Conservation (phyloP, 192 early-diverging fungal genomes). For the Coemansia sp. region DNA sequence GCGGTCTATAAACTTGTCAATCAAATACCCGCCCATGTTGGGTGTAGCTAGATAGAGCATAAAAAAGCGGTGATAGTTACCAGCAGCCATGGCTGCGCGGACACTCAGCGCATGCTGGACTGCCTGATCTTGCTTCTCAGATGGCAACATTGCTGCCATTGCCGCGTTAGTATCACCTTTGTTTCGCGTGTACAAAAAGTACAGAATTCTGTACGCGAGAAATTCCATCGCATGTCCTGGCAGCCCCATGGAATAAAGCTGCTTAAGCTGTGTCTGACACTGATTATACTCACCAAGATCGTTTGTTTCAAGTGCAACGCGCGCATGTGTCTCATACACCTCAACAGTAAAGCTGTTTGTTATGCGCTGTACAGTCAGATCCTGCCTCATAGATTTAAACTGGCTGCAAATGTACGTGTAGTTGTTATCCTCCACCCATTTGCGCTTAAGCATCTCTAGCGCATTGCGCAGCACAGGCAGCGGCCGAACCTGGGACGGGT, state of each 20-base stretch:
- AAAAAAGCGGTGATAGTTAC: constrained; percentile 89
- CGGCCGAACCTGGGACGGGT: constrained; percentile 93
- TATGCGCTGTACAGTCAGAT: constrained; percentile 94
- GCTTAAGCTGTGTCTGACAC: constrained; percentile 92
- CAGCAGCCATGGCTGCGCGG: constrained; percentile 72
- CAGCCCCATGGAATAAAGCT: constrained; percentile 73
- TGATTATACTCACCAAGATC: constrained; percentile 99
- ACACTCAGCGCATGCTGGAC: constrained; percentile 85
- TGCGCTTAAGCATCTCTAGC: constrained; percentile 69
- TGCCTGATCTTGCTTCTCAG: constrained; percentile 61
- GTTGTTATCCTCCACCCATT: constrained; percentile 83
- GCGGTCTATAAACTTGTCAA: constrained; percentile 89
- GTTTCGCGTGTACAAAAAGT: constrained; percentile 85
- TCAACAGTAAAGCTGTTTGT: constrained; percentile 89
- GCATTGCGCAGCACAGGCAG: constrained; percentile 72
- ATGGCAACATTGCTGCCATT: constrained; percentile 67
- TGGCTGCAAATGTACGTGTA: constrained; percentile 98
- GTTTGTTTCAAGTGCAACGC: constrained; percentile 94
- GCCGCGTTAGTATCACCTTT: constrained; percentile 82
- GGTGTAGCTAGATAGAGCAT: constrained; percentile 72
- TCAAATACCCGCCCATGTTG: constrained; percentile 84
- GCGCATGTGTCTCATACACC: constrained; percentile 93
- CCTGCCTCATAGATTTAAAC: constrained; percentile 94
- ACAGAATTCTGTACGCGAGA: constrained; percentile 89
- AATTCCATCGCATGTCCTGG: constrained; percentile 85